phyloP scores from a whole-genome alignment of 2,329 filamentous ascomycete genomes.

The Gaeumannomyces tritici region DNA sequence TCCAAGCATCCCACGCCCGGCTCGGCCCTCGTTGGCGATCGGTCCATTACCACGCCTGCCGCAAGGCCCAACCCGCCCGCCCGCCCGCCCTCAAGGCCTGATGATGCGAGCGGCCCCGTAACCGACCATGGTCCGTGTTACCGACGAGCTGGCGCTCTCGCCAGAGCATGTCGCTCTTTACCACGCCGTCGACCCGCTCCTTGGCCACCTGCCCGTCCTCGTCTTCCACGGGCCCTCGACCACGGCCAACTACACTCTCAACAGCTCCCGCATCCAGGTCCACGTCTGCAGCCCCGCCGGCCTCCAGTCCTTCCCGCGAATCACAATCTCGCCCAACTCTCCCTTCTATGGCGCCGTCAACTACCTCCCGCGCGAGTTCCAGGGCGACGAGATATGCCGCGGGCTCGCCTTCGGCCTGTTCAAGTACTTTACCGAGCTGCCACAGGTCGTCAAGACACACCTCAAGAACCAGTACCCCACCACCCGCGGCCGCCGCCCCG shows the following conservation, averaged over 20 bases:
- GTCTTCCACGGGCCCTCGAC: constrained; percentile 90
- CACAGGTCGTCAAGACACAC: constrained; percentile 62
- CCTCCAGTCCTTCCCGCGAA: constrained; percentile 78
- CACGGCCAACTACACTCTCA: constrained; percentile 75
- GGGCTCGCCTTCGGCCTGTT: constrained; percentile 85
- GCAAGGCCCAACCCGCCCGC: background rate
- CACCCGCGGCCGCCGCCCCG: constrained; percentile 46
- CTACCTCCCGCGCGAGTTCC: constrained; percentile 83
- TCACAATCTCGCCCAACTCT: constrained; percentile 89
- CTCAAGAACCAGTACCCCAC: constrained; percentile 51
- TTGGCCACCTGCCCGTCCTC: constrained; percentile 72
- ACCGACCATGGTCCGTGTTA: constrained; percentile 72
- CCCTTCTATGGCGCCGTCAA: constrained; percentile 85
- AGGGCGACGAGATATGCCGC: constrained; percentile 88
- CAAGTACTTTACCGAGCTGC: constrained; percentile 89
- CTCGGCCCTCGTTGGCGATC: background rate
- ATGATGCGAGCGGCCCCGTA: constrained; percentile 30
- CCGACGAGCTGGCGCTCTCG: constrained; percentile 68
- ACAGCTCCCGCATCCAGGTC: constrained; percentile 87
- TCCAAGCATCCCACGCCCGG: too few relatives aligned
- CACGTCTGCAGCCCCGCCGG: constrained; percentile 88
- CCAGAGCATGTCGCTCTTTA: constrained; percentile 79
- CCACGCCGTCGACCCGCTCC: constrained; percentile 75
- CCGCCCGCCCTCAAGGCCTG: background rate
- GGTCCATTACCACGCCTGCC: background rate